These are phyloP conservation scores for Pseudocercospora pini-densiflorae DNA, from an alignment of 2,329 filamentous ascomycete genomes.

Conservation along the genomic window DNA sequence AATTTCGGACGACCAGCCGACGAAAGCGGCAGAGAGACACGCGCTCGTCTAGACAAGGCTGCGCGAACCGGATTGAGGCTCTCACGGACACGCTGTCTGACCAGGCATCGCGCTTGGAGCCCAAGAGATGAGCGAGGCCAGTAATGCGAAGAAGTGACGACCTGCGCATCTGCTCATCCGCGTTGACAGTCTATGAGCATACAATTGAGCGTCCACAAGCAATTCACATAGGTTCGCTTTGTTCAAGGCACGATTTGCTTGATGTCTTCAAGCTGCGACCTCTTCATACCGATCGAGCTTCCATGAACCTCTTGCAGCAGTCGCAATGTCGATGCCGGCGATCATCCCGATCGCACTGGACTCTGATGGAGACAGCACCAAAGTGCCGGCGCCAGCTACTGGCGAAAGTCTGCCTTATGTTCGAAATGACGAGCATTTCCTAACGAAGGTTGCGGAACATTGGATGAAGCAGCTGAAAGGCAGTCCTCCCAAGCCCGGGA, in stretches of 20 bases:
- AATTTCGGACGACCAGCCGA: not conserved
- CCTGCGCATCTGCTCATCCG: no score
- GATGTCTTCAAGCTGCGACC: not conserved
- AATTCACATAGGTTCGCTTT: no score
- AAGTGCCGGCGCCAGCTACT: not conserved
- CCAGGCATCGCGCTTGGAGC: not conserved
- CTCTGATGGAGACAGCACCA: conserved; percentile 23
- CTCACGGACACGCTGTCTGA: not conserved
- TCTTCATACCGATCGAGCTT: not conserved
- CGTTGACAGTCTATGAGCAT: no score
- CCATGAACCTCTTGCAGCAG: not conserved
- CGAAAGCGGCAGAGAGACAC: not conserved
- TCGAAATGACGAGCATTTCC: conserved; percentile 35
- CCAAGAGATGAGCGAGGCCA: not conserved
- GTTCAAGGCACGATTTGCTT: no score
- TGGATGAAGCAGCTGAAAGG: conserved; percentile 36
- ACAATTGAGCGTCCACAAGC: no score
- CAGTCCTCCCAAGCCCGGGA: conserved; percentile 14
- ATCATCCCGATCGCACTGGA: conserved; percentile 18
- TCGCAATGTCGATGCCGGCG: not conserved
- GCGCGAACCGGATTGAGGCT: not conserved
- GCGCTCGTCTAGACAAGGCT: not conserved
- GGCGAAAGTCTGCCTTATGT: conserved; percentile 5
- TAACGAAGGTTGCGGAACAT: conserved; percentile 32
- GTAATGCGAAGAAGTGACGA: no score